Evolutionary conservation across 139 green algal species (phyloP).

Genomic region (Monoraphidium neglectum): DNA sequence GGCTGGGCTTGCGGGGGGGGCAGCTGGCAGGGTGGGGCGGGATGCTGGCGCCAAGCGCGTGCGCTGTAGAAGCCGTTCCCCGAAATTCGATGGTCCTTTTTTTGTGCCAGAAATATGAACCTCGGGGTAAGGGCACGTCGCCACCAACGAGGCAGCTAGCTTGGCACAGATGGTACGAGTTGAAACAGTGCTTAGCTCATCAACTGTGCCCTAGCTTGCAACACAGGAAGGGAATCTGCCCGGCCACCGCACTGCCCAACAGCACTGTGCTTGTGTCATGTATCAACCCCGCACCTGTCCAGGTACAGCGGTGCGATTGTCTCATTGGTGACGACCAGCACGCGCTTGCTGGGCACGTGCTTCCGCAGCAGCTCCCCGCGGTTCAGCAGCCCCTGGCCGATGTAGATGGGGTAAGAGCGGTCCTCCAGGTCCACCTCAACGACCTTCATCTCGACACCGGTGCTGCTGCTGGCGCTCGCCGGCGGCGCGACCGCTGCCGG

Average conservation of each 20-base stretch:
- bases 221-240: background rate
- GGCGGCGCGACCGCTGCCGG: conserved; percentile 1
- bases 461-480: background rate
- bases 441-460: conserved; percentile 36
- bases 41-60: no score
- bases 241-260: no score
- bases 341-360: conserved; percentile 89
- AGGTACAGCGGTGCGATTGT: conserved; percentile 94
- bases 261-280: no score
- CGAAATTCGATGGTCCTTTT: no score
- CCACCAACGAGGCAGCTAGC: background rate
- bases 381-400: conserved; percentile 83
- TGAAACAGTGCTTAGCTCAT: no score
- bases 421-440: conserved; percentile 88
- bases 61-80: no score
- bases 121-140: background rate
- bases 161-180: no score
- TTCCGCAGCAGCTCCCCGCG: conserved; percentile 71
- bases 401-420: conserved; percentile 97
- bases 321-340: conserved; percentile 96
- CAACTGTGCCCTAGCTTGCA: background rate
- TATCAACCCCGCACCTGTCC: no score
- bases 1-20: no score
- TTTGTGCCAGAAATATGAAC: background rate
- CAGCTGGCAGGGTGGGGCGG: no score